Evolutionary conservation across 768 basidiomycete genomes (phyloP).

Genomic region (Mycena olivaceomarginata): DNA sequence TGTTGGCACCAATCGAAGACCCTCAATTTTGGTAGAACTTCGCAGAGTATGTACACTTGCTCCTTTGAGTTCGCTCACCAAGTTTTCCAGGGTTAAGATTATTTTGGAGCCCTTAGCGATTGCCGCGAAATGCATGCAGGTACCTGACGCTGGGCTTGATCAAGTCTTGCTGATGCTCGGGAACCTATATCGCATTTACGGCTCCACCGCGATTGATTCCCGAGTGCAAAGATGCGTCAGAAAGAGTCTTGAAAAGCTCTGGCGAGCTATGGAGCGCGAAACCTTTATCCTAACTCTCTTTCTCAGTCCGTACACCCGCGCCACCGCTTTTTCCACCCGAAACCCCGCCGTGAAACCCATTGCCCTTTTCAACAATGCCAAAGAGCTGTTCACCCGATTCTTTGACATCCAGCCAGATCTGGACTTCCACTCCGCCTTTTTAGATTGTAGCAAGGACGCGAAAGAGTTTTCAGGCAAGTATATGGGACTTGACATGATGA

Average conservation of each 20-base stretch:
- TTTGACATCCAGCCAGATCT: constrained; percentile 14
- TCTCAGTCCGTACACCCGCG: constrained; percentile 38
- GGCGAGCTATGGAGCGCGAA: constrained; percentile 38
- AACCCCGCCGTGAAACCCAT: constrained; percentile 16
- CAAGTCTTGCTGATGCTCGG: constrained; percentile 42
- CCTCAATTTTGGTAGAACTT: constrained; percentile 25
- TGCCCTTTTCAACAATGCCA: constrained; percentile 7
- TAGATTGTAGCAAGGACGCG: constrained; percentile 3
- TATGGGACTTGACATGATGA: constrained; percentile 9
- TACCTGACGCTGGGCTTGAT: constrained; percentile 43
- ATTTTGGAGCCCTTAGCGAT: constrained; percentile 49
- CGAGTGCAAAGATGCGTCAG: constrained; percentile 16
- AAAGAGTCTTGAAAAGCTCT: constrained; percentile 41
- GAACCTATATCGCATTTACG: constrained; percentile 36
- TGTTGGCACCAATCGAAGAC: constrained; percentile 20
- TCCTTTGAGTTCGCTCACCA: background rate
- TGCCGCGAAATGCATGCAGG: constrained; percentile 50
- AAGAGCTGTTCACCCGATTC: constrained; percentile 6
- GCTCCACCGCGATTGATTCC: background rate
- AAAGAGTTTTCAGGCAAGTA: constrained; percentile 4
- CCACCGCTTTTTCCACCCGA: background rate
- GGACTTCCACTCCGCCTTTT: constrained; percentile 28
- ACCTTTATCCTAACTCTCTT: constrained; percentile 34
- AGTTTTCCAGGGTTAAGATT: constrained; percentile 1
- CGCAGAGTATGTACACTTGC: background rate